These are phyloP conservation scores for Kokia cookei DNA, from an alignment of 441 rosid species.

Conservation along the genomic window DNA sequence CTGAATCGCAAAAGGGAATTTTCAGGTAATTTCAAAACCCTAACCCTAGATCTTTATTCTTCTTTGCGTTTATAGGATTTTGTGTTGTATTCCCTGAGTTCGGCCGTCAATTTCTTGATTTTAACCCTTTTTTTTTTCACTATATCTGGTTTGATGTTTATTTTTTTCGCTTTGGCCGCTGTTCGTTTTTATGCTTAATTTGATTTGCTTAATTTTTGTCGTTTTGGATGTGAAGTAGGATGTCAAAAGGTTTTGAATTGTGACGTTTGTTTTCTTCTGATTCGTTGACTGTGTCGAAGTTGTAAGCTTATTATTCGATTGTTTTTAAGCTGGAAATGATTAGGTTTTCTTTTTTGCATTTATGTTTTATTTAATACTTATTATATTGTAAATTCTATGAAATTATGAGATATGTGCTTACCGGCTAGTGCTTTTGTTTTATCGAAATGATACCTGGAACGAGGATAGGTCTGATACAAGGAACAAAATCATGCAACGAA, in stretches of 20 bases:
- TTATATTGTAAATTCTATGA: not conserved
- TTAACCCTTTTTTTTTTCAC: not conserved
- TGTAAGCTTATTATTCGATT: not conserved
- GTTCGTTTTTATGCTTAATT: not conserved
- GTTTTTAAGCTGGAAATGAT: not conserved
- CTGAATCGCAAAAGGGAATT: not conserved
- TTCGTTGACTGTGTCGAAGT: not conserved
- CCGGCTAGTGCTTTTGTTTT: too few relatives aligned
- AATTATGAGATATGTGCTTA: not conserved
- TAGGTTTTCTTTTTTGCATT: not conserved
- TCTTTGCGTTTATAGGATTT: not conserved
- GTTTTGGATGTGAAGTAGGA: not conserved
- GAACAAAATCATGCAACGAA: too few relatives aligned
- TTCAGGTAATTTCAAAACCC: slow-evolving; percentile 3
- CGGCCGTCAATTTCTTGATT: not conserved
- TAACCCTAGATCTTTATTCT: not conserved
- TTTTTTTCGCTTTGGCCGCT: not conserved
- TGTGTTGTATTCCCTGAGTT: not conserved
- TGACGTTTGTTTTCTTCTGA: not conserved
- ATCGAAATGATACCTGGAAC: too few relatives aligned
- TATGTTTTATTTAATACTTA: not conserved
- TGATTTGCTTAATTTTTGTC: not conserved
- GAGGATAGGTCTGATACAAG: too few relatives aligned
- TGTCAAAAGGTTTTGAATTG: not conserved
- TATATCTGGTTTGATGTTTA: not conserved